A percentile compares a stretch with the other conserved stretches of the same genome.
Evolutionary conservation across 139 green algal species (phyloP).

Genomic region (Mesotaenium endlicherianum): DNA sequence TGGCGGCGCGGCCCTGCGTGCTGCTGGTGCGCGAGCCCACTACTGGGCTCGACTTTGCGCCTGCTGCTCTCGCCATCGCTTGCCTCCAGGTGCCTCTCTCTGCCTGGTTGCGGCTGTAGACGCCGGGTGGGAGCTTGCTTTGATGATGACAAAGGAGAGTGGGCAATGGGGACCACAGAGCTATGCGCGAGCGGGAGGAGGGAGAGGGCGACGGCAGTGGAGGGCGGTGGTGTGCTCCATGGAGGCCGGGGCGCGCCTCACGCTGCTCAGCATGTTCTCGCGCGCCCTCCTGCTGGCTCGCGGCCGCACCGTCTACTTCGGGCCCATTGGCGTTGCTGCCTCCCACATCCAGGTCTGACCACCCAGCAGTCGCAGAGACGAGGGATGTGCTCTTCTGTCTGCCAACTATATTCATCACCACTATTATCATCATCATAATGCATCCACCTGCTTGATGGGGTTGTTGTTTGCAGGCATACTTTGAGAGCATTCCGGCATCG

Average conservation of each 20-base stretch:
- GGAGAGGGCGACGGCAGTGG: too few relatives aligned
- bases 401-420: too few relatives aligned
- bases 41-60: neutral
- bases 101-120: too few relatives aligned
- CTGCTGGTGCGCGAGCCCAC: constrained; percentile 57
- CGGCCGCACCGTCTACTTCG: constrained; percentile 78
- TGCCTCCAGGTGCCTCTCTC: neutral
- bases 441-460: too few relatives aligned
- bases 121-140: too few relatives aligned
- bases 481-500: constrained; percentile 15
- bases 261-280: constrained; percentile 44
- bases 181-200: constrained; percentile 70
- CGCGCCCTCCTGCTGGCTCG: constrained; percentile 72
- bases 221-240: too few relatives aligned
- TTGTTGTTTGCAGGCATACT: constrained; percentile 12
- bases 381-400: too few relatives aligned
- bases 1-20: constrained; percentile 69
- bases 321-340: constrained; percentile 74
- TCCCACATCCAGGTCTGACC: too few relatives aligned
- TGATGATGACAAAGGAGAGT: neutral
- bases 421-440: too few relatives aligned
- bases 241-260: constrained; percentile 86
- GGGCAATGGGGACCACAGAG: constrained; percentile 53
- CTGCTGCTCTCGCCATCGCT: neutral
- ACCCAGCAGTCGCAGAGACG: too few relatives aligned